A percentile compares a stretch with the other conserved stretches of the same genome.
Evolutionary conservation across 2,329 filamentous ascomycete genomes (phyloP).

Genomic region (Alternaria atra): DNA sequence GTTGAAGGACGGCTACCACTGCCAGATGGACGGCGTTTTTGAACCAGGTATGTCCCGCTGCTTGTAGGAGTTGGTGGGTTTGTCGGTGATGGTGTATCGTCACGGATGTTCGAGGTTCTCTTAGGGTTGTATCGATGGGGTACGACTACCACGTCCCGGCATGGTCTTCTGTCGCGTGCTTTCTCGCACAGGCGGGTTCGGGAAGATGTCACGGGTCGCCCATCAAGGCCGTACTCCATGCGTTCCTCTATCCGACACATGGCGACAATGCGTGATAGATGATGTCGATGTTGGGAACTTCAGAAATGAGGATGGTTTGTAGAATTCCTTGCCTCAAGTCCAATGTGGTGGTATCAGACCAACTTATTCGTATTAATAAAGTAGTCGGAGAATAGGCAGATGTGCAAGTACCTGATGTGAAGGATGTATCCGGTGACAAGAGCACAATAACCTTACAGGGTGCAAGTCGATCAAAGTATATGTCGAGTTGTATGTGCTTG

Average conservation of each 20-base stretch:
- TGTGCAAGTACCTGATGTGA: conserved; percentile 13
- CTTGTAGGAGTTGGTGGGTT: conserved; percentile 45
- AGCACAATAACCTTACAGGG: not conserved
- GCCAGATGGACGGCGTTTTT: conserved; percentile 36
- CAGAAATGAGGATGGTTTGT: not conserved
- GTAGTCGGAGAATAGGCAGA: conserved; percentile 32
- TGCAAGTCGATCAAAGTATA: not conserved
- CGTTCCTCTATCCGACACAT: conserved; percentile 48
- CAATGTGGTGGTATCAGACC: conserved; percentile 13
- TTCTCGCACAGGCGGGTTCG: conserved; percentile 38
- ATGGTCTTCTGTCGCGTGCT: conserved; percentile 30
- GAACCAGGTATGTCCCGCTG: conserved; percentile 32
- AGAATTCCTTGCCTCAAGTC: conserved; percentile 22
- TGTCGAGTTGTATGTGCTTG: not conserved
- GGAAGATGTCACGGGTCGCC: conserved; percentile 35
- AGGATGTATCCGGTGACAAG: conserved; percentile 1
- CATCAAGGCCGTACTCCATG: conserved; percentile 39
- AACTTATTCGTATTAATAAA: conserved; percentile 30
- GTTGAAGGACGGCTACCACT: conserved; percentile 38
- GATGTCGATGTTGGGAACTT: not conserved
- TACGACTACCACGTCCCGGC: conserved; percentile 35
- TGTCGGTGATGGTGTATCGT: conserved; percentile 41
- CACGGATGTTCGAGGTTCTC: conserved; percentile 24
- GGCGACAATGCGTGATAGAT: conserved; percentile 6
- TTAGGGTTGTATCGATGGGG: conserved; percentile 36